Evolutionary conservation across 2,329 filamentous ascomycete genomes (phyloP).

Genomic region (Uncinocarpus reesii): DNA sequence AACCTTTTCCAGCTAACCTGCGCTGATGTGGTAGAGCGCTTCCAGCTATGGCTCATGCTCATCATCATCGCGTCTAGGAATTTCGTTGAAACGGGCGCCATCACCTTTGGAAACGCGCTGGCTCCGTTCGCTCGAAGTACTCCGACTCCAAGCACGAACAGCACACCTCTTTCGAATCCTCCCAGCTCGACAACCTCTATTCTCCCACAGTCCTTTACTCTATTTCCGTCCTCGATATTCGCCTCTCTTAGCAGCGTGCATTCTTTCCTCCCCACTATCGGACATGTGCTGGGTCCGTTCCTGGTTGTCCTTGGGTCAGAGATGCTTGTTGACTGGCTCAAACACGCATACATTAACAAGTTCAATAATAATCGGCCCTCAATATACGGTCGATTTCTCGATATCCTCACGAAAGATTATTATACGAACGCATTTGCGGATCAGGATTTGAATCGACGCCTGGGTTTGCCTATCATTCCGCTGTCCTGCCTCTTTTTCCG

Average conservation of each 20-base stretch:
- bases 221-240: conserved; percentile 55
- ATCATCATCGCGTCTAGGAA: conserved; percentile 93
- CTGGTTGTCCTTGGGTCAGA: conserved; percentile 89
- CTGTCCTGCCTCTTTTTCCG: conserved; percentile 90
- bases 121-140: conserved; percentile 24
- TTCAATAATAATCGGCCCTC: conserved; percentile 94
- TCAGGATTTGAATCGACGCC: conserved; percentile 76
- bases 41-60: conserved; percentile 95
- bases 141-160: conserved; percentile 30
- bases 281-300: conserved; percentile 85
- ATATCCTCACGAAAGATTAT: conserved; percentile 94
- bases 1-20: conserved; percentile 95
- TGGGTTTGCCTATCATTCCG: conserved; percentile 84
- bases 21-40: conserved; percentile 91
- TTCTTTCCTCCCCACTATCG: conserved; percentile 40
- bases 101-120: conserved; percentile 46
- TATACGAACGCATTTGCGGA: conserved; percentile 92
- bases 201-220: conserved; percentile 79
- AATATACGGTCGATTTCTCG: conserved; percentile 80
- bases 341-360: conserved; percentile 95
- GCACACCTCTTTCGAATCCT: conserved; percentile 49
- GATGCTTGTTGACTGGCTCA: conserved; percentile 93
- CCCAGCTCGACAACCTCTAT: conserved; percentile 54
- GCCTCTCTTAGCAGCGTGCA: conserved; percentile 35
- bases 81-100: conserved; percentile 83